Base-by-base conservation (phyloP, 1,284 basidiomycete species). In the Rhodotorula sp. region DNA sequence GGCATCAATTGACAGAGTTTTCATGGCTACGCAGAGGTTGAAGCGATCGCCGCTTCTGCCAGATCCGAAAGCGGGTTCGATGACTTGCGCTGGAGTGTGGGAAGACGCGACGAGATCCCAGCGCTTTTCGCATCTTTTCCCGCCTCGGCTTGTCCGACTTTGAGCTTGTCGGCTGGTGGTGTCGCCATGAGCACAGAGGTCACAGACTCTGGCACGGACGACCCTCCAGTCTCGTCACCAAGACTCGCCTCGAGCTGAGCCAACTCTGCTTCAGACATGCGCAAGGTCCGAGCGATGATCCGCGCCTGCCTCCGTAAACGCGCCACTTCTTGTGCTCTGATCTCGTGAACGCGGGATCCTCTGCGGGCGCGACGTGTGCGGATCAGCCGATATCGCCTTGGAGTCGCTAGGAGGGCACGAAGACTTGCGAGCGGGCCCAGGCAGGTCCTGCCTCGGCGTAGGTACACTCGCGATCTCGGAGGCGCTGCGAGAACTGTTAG, bases 371-470 rank as follows among this genome's bases (percentile, higher is more conserved):
- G 43, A 16, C 14, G 0, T 39, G 39, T 43, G 10, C 10, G 39
- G 29, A 29, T 43, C 39, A 43, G 39, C 39, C 39, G 10, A 8
- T 14, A 20, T 15, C 26, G 26, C 3, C 26, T 57, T 16, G 20
- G 26, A 4, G 26, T 12, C 12, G 56, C 18, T 10, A 6, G 3
- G 26, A 20, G 16, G 39, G 2, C 8, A 46, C n/a, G n/a, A 7
- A 29, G 34, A 20, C 31, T n/a, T 20, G 10, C 7, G n/a, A 15
- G 31, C 52, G 15, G 5, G 56, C 29, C 26, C 10, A 5, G 3
- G 21, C 20, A 23, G 64, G 58, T 3, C 58, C 64, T 3, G 64
- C 64, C 8, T 57, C 64, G 1, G 29, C 31, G 58, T 65, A 65
- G 2, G 57, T 59, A n/a, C 64, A 65, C 5, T 16, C 15, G 15